Evolutionary conservation across 2,329 filamentous ascomycete genomes (phyloP), one percentile per base, ranked within the genome.

Genomic region (Beauveria sp.): DNA sequence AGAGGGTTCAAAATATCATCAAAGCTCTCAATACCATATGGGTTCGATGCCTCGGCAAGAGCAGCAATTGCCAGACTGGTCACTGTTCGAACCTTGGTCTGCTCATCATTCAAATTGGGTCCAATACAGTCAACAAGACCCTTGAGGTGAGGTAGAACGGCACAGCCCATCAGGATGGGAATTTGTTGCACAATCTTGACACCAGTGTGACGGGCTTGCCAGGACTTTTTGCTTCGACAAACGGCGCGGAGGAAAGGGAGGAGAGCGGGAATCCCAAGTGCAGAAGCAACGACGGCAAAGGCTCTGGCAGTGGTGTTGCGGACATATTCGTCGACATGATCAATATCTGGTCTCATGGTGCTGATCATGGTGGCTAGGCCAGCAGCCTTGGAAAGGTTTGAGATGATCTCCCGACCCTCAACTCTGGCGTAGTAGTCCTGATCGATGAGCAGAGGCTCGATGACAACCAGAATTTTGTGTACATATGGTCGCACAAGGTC

Each of bases 151-250:
- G 95, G 95, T 28, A 99, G 79, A 57, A 99, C 91, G 50, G 95
- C 95, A 72, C 95, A 99, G 30, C 95, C 95, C 95, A 99, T 99
- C 5, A 99, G 79, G 67, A 99, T 99, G 24, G 95, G 93, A 69
- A 99, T 98, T 72, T 99, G 95, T 74, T 99, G 95, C 18, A 99
- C 90, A 71, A 99, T 99, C 80, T 99, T 99, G 66, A 99, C 95
- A 78, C 95, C 95, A 2, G 95, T 99, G 73, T 99, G 95, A 64
- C 95, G 84, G 58, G 95, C 95, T 73, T 98, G 93, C 95, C 95
- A 99, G 61, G 95, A 98, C 77, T 99, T 99, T 77, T 98, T 98
- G 78, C 92, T 96, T 73, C 92, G 88, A 73, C 95, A 99, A 20
- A 99, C 95, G 63, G 96, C 95, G 69, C 93, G 86, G 47, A 99